These are phyloP conservation scores for Boletus pseudo-olivaceus DNA, from an alignment of 768 basidiomycete genomes.

Conservation along the genomic window DNA sequence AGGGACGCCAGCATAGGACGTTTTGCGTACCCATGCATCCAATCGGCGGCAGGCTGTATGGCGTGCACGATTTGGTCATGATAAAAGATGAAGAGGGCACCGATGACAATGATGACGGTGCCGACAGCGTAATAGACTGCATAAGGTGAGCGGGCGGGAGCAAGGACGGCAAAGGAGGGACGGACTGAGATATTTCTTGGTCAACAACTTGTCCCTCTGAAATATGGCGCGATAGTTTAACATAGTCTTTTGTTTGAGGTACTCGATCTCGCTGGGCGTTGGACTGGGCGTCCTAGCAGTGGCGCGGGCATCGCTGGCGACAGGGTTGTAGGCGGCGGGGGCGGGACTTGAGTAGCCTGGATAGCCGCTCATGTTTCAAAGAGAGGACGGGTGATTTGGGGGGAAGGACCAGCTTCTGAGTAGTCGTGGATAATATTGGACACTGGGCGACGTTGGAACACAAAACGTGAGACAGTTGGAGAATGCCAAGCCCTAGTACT, in stretches of 20 bases:
- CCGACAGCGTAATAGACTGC: conserved; percentile 49
- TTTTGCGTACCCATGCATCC: conserved; percentile 39
- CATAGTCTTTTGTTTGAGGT: conserved; percentile 38
- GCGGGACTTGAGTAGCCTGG: conserved; percentile 9
- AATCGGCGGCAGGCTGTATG: conserved; percentile 43
- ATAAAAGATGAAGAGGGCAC: conserved; percentile 55
- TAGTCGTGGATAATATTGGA: neutral
- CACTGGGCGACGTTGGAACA: neutral
- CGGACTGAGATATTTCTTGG: conserved; percentile 57
- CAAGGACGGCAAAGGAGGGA: neutral
- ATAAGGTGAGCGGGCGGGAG: neutral
- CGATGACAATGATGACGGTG: conserved; percentile 45
- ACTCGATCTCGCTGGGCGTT: conserved; percentile 55
- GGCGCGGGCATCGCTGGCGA: conserved; percentile 13
- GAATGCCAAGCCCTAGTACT: no score
- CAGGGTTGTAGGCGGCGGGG: conserved; percentile 9
- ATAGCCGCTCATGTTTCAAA: conserved; percentile 17
- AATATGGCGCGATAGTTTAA: conserved; percentile 44
- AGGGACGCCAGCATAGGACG: neutral
- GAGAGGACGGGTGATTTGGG: neutral
- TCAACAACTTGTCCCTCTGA: conserved; percentile 50
- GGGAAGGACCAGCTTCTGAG: neutral
- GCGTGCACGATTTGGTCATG: conserved; percentile 56
- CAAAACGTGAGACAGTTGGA: neutral
- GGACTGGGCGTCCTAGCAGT: conserved; percentile 54